Evolutionary conservation across 345 rosid genomes (phyloP).

Genomic region (Psidium friedrichsthalianum): DNA sequence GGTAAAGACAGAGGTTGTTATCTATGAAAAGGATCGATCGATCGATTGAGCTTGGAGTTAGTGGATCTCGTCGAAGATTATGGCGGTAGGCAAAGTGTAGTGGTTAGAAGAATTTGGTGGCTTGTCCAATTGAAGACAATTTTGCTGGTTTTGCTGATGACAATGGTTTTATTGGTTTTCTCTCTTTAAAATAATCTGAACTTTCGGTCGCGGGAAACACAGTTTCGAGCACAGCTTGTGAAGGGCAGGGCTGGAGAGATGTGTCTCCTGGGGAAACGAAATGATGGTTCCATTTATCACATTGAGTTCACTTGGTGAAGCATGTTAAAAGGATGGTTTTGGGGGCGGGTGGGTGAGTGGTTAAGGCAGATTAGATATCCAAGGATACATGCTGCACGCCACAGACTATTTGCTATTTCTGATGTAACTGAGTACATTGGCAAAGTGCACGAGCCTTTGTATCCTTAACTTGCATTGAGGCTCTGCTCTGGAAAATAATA

Average conservation of each 20-base stretch:
- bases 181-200: not conserved
- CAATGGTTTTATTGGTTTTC: not conserved
- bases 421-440: not conserved
- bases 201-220: not conserved
- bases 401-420: not conserved
- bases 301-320: not conserved
- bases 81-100: not conserved
- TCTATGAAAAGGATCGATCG: not conserved
- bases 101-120: not conserved
- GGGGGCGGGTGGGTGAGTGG: too few species aligned
- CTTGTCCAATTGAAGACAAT: not conserved
- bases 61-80: not conserved
- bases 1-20: not conserved
- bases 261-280: not conserved
- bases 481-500: not conserved
- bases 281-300: not conserved
- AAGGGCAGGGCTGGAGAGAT: not conserved
- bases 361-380: not conserved
- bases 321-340: not conserved
- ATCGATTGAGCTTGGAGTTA: not conserved
- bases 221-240: not conserved
- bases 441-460: not conserved
- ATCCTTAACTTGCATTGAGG: not conserved
- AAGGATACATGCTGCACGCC: not conserved
- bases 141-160: not conserved